Evolutionary conservation across 2,329 filamentous ascomycete species (phyloP), one percentile per base, ranked within the genome.

Genomic region (Alternaria tenuissima): DNA sequence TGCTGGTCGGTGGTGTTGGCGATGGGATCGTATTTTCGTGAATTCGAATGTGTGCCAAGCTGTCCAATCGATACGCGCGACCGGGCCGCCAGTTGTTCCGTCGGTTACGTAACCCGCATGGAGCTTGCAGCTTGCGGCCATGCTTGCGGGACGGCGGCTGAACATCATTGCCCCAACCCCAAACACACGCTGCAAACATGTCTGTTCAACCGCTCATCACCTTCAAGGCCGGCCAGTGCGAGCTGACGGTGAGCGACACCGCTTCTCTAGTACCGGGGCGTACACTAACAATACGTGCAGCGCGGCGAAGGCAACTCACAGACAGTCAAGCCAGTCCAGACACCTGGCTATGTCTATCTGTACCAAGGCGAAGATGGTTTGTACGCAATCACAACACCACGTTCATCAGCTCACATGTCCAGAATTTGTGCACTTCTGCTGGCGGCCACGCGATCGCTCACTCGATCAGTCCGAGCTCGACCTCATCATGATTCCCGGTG

Each of bases 351-450:
- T 80, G 87, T 98, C 76, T 98, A 96, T 79, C 89, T 98, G 55
- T 97, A 95, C 81, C 86, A 86, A 49, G 74, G 74, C 52, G 94
- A 96, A 84, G 94, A 97, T 89, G 94, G 90, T 90, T 75, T 59
- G 79, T 70, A 34, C 12, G 58, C 39, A 48, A 32, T 32, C 14
- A n/a, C 26, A 6, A 20, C 11, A 14, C 3, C 18, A 26, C 3
- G 9, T 42, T n/a, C 16, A 16, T 42, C 20, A 57, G 49, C 70
- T 73, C 32, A 76, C 49, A 41, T 16, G 28, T 43, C 43, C 66
- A 93, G 91, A 97, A 53, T 87, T 99, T 62, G 86, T 96, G 62
- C 94, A 97, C 83, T 97, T 99, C 82, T 97, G 94, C 87, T 99
- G 96, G 96, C 91, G 94, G 67, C 89, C 92, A 73, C 90, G 95